Conservation (phyloP, 345 rosid species). For the Limnanthes douglasii region DNA sequence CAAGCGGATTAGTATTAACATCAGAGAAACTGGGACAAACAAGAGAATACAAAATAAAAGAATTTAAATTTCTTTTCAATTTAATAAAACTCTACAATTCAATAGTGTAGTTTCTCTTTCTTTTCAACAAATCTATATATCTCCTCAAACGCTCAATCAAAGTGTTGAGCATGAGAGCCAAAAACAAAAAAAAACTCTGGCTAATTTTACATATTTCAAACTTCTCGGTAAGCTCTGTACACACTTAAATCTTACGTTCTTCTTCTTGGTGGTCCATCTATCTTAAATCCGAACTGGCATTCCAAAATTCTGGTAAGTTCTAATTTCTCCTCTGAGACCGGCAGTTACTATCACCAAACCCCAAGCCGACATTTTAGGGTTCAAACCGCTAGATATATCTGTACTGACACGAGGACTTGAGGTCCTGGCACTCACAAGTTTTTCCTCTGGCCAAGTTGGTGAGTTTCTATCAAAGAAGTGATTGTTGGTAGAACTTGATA, state of each 20-base stretch:
- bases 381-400: slow-evolving; percentile 32
- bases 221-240: slow-evolving; percentile 45
- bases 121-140: slow-evolving; percentile 36
- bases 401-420: slow-evolving; percentile 33
- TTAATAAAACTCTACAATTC: slow-evolving; percentile 32
- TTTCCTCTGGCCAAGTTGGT: slow-evolving; percentile 93
- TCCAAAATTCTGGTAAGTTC: slow-evolving; percentile 85
- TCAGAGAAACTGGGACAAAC: not conserved
- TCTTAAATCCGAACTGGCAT: slow-evolving; percentile 51
- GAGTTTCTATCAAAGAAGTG: slow-evolving; percentile 86
- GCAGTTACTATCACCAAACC: slow-evolving; percentile 88
- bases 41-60: not conserved
- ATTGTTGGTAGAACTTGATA: slow-evolving; percentile 62
- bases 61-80: slow-evolving; percentile 1
- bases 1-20: not conserved
- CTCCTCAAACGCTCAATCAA: slow-evolving; percentile 25
- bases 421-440: slow-evolving; percentile 26
- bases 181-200: slow-evolving; percentile 20
- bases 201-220: slow-evolving; percentile 45
- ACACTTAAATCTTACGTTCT: slow-evolving; percentile 13
- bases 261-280: slow-evolving; percentile 7
- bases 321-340: slow-evolving; percentile 72
- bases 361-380: slow-evolving; percentile 53
- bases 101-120: slow-evolving; percentile 13
- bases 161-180: slow-evolving; percentile 28